These are phyloP conservation scores for Microcos paniculata DNA, from an alignment of 345 rosid genomes.

Conservation along the genomic window DNA sequence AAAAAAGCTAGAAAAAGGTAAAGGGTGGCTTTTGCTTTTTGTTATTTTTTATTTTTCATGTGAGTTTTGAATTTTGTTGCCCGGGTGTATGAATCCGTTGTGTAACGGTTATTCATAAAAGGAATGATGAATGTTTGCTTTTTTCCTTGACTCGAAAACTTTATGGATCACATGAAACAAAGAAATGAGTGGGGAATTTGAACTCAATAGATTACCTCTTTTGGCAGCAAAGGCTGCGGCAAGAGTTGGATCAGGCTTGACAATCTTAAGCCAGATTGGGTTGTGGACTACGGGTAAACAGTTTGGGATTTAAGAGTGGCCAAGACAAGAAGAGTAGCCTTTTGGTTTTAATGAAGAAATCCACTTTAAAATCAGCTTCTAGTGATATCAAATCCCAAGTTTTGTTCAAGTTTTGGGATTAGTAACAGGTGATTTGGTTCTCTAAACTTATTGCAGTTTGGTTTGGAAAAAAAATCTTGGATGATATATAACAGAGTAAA, in stretches of 20 bases:
- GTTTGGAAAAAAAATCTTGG: background rate
- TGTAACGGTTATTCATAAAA: background rate
- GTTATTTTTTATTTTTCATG: background rate
- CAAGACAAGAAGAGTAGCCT: background rate
- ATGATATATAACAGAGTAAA: background rate
- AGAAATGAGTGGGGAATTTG: background rate
- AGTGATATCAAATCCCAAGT: no score
- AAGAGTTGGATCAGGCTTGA: background rate
- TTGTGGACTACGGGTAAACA: background rate
- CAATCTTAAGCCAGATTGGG: background rate
- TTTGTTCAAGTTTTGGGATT: no score
- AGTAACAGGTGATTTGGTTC: background rate
- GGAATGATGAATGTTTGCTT: background rate
- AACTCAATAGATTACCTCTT: background rate
- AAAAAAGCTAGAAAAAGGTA: background rate
- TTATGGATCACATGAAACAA: background rate
- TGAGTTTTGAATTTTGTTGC: background rate
- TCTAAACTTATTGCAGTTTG: background rate
- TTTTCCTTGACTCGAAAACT: no score
- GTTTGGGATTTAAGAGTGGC: background rate
- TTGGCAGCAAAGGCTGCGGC: background rate
- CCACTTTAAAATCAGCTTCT: background rate
- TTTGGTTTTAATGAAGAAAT: no score
- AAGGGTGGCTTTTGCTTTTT: background rate
- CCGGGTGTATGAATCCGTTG: background rate